These are phyloP conservation scores for Hypoxylon sp. DNA, from an alignment of 2,329 filamentous ascomycete genomes.

Conservation along the genomic window DNA sequence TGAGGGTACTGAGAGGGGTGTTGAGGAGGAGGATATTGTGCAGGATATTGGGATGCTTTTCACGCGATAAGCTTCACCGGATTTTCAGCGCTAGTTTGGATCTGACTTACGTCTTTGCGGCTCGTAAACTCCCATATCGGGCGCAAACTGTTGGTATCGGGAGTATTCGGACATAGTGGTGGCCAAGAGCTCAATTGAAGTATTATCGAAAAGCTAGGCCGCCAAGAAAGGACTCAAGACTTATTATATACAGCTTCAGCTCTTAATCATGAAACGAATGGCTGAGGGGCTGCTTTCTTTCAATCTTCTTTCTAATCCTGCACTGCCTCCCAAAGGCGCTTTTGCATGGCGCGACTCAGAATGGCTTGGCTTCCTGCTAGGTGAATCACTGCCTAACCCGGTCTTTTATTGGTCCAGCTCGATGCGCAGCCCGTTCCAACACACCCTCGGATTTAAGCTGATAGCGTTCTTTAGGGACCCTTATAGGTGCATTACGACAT, in stretches of 20 bases:
- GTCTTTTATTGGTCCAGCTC: slow-evolving; percentile 2
- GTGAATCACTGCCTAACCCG: slow-evolving; percentile 13
- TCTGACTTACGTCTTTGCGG: slow-evolving; percentile 10
- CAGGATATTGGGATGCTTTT: slow-evolving; percentile 11
- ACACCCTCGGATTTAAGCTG: slow-evolving; percentile 13
- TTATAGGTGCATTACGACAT: neutral
- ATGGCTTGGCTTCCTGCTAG: slow-evolving; percentile 11
- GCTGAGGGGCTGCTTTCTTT: neutral
- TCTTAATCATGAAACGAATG: slow-evolving; percentile 2
- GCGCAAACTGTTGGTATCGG: slow-evolving; percentile 7
- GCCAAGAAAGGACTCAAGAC: slow-evolving; percentile 12
- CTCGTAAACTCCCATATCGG: slow-evolving; percentile 18
- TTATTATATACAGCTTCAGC: slow-evolving; percentile 15
- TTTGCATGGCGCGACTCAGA: neutral
- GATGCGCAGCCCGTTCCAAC: neutral
- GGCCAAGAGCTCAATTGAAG: neutral
- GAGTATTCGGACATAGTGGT: slow-evolving; percentile 11
- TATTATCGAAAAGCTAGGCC: neutral
- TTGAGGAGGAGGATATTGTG: neutral
- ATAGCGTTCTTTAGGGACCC: neutral
- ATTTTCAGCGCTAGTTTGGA: slow-evolving; percentile 5
- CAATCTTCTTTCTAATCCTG: slow-evolving; percentile 4
- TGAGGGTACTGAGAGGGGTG: neutral
- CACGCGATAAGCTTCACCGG: neutral
- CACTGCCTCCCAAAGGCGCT: slow-evolving; percentile 14